Conservation (phyloP, 2,329 filamentous ascomycete species). For the Alternaria angustiovoidea region DNA sequence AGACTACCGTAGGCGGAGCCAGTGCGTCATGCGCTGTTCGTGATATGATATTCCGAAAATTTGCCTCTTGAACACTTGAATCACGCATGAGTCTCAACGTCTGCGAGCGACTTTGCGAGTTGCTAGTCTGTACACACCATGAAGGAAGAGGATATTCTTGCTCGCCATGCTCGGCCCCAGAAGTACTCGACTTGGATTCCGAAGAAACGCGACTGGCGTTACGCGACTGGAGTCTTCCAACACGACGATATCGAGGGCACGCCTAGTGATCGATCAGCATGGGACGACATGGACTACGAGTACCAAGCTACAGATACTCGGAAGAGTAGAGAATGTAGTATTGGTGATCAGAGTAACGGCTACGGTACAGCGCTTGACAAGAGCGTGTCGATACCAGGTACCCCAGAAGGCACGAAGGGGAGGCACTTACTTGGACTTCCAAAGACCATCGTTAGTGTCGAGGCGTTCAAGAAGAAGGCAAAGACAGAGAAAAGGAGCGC, state of each 20-base stretch:
- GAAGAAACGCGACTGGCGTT: conserved; percentile 28
- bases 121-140: neutral
- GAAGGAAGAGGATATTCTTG: conserved; percentile 23
- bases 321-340: neutral
- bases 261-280: conserved; percentile 17
- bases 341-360: neutral
- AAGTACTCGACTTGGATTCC: conserved; percentile 21
- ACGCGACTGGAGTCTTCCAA: conserved; percentile 19
- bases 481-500: neutral
- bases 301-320: neutral
- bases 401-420: neutral
- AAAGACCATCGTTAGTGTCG: neutral
- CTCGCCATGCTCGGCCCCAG: conserved; percentile 25
- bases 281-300: conserved; percentile 26
- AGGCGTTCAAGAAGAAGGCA: neutral
- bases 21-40: neutral
- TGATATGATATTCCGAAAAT: neutral
- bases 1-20: neutral
- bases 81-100: neutral
- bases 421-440: neutral
- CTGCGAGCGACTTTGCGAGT: neutral
- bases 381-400: neutral
- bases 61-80: neutral
- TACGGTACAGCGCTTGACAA: neutral
- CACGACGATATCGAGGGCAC: conserved; percentile 21